Evolutionary conservation across 2,329 filamentous ascomycete species (phyloP).

Genomic region (Juglanconis oblonga): DNA sequence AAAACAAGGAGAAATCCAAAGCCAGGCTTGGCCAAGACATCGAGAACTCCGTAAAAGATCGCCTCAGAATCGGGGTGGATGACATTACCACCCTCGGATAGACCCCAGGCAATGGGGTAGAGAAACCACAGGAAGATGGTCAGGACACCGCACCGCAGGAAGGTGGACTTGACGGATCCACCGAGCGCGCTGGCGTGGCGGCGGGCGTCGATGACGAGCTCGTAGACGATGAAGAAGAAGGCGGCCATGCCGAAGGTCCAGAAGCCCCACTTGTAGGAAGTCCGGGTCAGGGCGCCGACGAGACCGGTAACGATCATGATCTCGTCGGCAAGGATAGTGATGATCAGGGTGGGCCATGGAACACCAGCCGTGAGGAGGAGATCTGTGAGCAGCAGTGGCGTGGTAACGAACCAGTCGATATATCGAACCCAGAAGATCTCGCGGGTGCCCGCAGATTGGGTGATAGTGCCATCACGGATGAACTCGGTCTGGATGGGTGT

Average conservation of each 20-base stretch:
- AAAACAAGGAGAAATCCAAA: slow-evolving; percentile 61
- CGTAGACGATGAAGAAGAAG: slow-evolving; percentile 59
- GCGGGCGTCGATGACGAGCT: slow-evolving; percentile 54
- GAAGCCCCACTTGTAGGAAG: slow-evolving; percentile 68
- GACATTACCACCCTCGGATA: slow-evolving; percentile 62
- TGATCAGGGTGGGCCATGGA: slow-evolving; percentile 62
- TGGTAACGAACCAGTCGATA: slow-evolving; percentile 63
- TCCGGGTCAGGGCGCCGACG: slow-evolving; percentile 60
- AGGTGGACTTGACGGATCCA: slow-evolving; percentile 48
- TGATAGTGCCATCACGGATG: slow-evolving; percentile 33
- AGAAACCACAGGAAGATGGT: slow-evolving; percentile 62
- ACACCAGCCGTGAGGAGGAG: slow-evolving; percentile 62
- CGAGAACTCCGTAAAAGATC: slow-evolving; percentile 66
- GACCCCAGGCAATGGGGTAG: slow-evolving; percentile 64
- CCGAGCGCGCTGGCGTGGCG: slow-evolving; percentile 54
- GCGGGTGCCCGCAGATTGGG: slow-evolving; percentile 47
- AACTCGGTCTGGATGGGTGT: slow-evolving; percentile 63
- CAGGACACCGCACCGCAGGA: slow-evolving; percentile 53
- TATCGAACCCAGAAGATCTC: slow-evolving; percentile 67
- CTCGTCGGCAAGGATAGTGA: slow-evolving; percentile 59
- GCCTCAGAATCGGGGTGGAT: slow-evolving; percentile 65
- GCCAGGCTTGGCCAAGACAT: slow-evolving; percentile 61
- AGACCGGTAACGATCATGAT: slow-evolving; percentile 68
- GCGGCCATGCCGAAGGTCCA: slow-evolving; percentile 53
- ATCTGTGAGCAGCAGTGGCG: slow-evolving; percentile 60